Percentiles rank a stretch among this genome's conserved stretches.
Evolutionary conservation across 2,329 filamentous ascomycete genomes (phyloP).

Genomic region (Fusarium penzigii): DNA sequence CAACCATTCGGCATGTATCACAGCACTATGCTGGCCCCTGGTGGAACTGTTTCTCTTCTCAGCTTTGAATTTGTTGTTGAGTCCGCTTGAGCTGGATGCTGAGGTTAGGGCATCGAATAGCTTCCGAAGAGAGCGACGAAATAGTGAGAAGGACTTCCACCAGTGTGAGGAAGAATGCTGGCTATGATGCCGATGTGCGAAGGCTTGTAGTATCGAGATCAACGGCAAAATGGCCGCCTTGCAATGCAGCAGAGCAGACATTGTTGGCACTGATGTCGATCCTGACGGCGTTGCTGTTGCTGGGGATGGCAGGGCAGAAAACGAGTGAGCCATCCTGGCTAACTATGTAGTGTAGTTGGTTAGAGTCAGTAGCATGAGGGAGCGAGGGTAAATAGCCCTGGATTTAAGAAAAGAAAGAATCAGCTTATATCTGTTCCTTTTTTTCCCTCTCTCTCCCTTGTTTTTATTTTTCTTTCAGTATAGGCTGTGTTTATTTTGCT

Average conservation of each 20-base stretch:
- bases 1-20: conserved; percentile 32
- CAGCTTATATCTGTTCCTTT: too few relatives aligned
- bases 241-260: conserved; percentile 13
- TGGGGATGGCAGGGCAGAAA: not conserved
- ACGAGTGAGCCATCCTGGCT: not conserved
- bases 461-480: too few relatives aligned
- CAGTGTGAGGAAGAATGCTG: conserved; percentile 81
- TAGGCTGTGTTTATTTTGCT: too few relatives aligned
- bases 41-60: not conserved
- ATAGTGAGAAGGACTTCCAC: conserved; percentile 72
- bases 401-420: too few relatives aligned
- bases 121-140: conserved; percentile 65
- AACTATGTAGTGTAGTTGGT: not conserved
- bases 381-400: not conserved
- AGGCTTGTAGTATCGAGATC: conserved; percentile 64
- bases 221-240: conserved; percentile 39
- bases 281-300: conserved; percentile 6
- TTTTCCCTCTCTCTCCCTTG: too few relatives aligned
- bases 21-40: conserved; percentile 11
- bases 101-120: conserved; percentile 41
- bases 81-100: not conserved
- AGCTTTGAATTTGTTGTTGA: conserved; percentile 11
- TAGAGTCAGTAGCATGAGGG: not conserved
- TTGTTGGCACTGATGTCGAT: conserved; percentile 5
- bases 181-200: conserved; percentile 85